These are phyloP conservation scores for Tricholoma terreum DNA, from an alignment of 768 basidiomycete species.

Conservation along the genomic window DNA sequence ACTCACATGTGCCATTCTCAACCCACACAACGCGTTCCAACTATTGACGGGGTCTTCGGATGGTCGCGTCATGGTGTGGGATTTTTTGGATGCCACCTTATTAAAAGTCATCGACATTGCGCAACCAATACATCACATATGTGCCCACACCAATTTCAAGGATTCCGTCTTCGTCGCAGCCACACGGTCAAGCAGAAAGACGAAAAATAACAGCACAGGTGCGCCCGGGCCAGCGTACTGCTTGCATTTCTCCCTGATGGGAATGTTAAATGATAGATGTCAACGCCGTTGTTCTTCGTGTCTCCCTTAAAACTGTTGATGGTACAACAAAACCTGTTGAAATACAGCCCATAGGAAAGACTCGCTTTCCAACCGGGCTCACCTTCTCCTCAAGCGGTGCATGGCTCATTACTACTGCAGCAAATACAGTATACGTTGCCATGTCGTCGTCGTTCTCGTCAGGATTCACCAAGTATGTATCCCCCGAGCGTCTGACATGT, in stretches of 20 bases:
- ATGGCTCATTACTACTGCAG: constrained; percentile 74
- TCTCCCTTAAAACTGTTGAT: constrained; percentile 53
- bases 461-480: constrained; percentile 81
- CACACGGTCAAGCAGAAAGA: constrained; percentile 47
- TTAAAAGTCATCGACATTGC: constrained; percentile 70
- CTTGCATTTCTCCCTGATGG: constrained; percentile 2
- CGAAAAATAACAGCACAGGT: constrained; percentile 31
- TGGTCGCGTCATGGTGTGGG: constrained; percentile 89
- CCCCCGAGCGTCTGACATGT: constrained; percentile 77
- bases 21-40: constrained; percentile 86
- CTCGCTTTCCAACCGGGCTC: constrained; percentile 57
- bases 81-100: constrained; percentile 81
- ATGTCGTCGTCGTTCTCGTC: constrained; percentile 50
- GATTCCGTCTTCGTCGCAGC: constrained; percentile 71
- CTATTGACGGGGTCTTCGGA: constrained; percentile 82
- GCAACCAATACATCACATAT: constrained; percentile 68
- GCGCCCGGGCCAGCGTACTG: constrained; percentile 1
- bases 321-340: constrained; percentile 48
- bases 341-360: constrained; percentile 63
- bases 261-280: constrained; percentile 36
- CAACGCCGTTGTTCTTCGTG: constrained; percentile 56
- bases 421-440: constrained; percentile 76
- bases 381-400: constrained; percentile 71
- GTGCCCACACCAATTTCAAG: constrained; percentile 65
- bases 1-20: constrained; percentile 74